Base-by-base conservation (phyloP, 108 stramenopile genomes). In the Nitzschia sp. region DNA sequence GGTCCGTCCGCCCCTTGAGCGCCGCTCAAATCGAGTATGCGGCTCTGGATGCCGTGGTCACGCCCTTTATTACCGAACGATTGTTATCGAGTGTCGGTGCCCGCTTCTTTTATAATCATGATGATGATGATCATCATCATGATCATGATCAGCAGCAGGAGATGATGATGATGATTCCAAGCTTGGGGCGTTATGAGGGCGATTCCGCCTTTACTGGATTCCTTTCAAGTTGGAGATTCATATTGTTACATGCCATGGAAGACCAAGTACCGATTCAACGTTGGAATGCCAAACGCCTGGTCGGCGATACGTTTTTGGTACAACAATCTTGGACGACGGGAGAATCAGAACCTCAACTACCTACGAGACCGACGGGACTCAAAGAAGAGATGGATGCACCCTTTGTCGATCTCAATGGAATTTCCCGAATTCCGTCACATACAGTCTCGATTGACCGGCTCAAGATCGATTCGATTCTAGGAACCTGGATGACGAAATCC, bases 11-110 rank as follows among this genome's bases (percentile, higher is more conserved):
- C 0, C 59, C 72, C 1, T 41, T 80, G 13, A 69, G 76, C 11
- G 38, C 44, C 1, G 48, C 62, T 4, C 81, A 84, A 50, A 50
- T 74, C 0, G 66, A 76, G 21, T 84, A 88, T 64, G 78, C 76
- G 17, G 68, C 78, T 16, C 41, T 78, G 50, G 87, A 88, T 73
- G 58, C 71, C 1, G 2, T 32, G 13, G 50, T 45, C 22, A 44
- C 69, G 5, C 50, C 50, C 28, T 26, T 26, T 25, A 23, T 73
- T 11, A 16, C 45, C 3, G 53, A 66, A 22, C 53, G 16, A 0
- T 34, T 58, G 45, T 9, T 58, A 30, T 8, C 19, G 1, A 31
- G 13, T n/a, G 35, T 41, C 30, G 50, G 32, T 15, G 53, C 53
- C 26, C 1, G 26, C 16, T 41, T 61, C n/a, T n/a, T n/a, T n/a